phyloP scores from a whole-genome alignment of 768 basidiomycete species.

The Boletus sensibilis region DNA sequence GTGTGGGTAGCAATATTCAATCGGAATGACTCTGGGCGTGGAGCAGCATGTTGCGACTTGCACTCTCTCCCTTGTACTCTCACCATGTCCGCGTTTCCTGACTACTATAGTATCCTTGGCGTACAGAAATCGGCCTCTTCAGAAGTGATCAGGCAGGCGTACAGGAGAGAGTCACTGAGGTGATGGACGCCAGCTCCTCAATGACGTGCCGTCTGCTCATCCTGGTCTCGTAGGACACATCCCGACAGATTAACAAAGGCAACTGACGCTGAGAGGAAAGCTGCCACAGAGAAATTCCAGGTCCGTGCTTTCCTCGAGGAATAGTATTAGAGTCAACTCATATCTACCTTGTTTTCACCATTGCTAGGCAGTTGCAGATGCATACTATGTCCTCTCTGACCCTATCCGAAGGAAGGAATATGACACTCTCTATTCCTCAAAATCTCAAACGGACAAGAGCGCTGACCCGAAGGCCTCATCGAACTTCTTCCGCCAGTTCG shows the following conservation, averaged over 20 bases:
- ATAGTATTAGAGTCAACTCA: neutral
- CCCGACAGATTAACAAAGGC: slow-evolving; percentile 80
- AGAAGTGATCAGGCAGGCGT: slow-evolving; percentile 74
- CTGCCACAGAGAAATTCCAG: slow-evolving; percentile 84
- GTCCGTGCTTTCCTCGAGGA: slow-evolving; percentile 32
- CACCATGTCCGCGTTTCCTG: slow-evolving; percentile 73
- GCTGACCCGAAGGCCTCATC: slow-evolving; percentile 65
- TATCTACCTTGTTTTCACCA: neutral
- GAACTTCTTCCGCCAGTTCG: slow-evolving; percentile 75
- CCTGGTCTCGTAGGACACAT: slow-evolving; percentile 61
- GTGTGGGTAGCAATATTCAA: neutral
- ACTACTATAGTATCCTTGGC: slow-evolving; percentile 70
- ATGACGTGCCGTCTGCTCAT: slow-evolving; percentile 10
- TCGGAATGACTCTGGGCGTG: slow-evolving; percentile 6
- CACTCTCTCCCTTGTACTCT: slow-evolving; percentile 13
- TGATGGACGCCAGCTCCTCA: slow-evolving; percentile 20
- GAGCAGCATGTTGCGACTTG: slow-evolving; percentile 11
- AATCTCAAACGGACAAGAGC: slow-evolving; percentile 48
- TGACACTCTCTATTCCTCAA: slow-evolving; percentile 61
- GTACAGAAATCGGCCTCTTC: slow-evolving; percentile 55
- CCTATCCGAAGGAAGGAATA: slow-evolving; percentile 69
- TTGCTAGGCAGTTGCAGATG: slow-evolving; percentile 76
- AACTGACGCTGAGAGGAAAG: slow-evolving; percentile 64
- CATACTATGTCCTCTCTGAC: slow-evolving; percentile 92
- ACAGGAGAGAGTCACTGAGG: slow-evolving; percentile 79